phyloP scores from a whole-genome alignment of 768 basidiomycete genomes.

The Lentinula sp. region DNA sequence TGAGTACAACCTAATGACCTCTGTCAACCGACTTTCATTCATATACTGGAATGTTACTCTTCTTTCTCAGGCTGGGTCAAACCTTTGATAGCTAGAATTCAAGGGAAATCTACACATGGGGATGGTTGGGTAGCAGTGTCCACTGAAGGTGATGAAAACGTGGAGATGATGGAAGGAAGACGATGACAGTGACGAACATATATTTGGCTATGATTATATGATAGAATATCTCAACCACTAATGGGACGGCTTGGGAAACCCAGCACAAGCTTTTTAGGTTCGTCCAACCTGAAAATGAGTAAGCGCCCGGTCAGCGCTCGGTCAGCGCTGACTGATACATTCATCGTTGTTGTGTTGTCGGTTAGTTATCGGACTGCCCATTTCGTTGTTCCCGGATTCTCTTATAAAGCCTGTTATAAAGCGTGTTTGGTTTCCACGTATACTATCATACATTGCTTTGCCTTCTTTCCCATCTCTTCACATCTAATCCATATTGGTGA shows the following conservation, averaged over 20 bases:
- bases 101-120: slow-evolving; percentile 44
- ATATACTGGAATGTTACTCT: not conserved
- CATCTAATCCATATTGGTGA: not conserved
- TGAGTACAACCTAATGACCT: slow-evolving; percentile 19
- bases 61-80: slow-evolving; percentile 33
- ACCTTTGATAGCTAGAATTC: slow-evolving; percentile 37
- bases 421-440: not conserved
- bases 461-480: not conserved
- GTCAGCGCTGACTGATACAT: not conserved
- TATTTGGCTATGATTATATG: not conserved
- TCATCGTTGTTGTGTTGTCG: not conserved
- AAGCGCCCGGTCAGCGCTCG: not conserved
- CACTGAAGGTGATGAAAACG: slow-evolving; percentile 60
- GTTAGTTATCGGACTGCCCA: not conserved
- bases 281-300: not conserved
- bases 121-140: slow-evolving; percentile 78
- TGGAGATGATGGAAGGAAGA: slow-evolving; percentile 56
- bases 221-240: not conserved
- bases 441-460: not conserved
- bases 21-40: not conserved
- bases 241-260: not conserved
- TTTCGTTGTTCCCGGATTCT: not conserved
- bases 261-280: no score
- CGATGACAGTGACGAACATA: not conserved
- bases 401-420: not conserved